A percentile compares a stretch with the other conserved stretches of the same genome.
Conservation (phyloP, 495 filamentous ascomycete species). For the Cercophora samala region DNA sequence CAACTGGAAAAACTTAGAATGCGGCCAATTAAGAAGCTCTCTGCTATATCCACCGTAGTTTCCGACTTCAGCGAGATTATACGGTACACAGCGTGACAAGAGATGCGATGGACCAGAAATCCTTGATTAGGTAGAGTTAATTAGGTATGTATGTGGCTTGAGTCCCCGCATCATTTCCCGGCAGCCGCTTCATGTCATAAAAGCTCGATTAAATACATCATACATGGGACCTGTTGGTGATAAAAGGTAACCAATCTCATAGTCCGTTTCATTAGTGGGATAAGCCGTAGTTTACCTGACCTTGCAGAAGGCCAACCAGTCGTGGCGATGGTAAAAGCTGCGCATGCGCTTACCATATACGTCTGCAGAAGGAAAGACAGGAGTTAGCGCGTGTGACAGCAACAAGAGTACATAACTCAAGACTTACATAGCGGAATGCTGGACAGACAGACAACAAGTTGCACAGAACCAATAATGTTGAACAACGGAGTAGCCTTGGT, state of each 20-base stretch:
- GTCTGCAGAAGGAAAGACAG: slow-evolving; percentile 46
- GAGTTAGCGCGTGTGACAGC: slow-evolving; percentile 1
- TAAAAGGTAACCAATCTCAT: neutral
- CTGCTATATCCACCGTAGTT: too few relatives aligned
- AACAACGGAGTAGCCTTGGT: slow-evolving; percentile 58
- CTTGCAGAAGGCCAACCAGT: slow-evolving; percentile 59
- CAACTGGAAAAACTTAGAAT: too few relatives aligned
- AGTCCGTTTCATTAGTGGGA: neutral
- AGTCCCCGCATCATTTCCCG: too few relatives aligned
- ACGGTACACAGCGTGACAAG: too few relatives aligned
- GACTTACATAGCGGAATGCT: slow-evolving; percentile 71
- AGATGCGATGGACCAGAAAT: too few relatives aligned
- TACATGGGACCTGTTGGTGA: neutral
- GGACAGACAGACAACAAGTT: slow-evolving; percentile 68
- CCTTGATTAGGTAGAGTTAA: too few relatives aligned
- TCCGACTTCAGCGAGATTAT: too few relatives aligned
- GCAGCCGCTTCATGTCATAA: neutral
- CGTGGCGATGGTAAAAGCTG: slow-evolving; percentile 64
- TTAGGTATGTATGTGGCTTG: too few relatives aligned
- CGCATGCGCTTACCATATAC: slow-evolving; percentile 77
- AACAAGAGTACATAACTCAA: neutral
- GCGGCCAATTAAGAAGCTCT: too few relatives aligned
- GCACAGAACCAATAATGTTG: slow-evolving; percentile 67
- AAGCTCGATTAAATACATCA: neutral
- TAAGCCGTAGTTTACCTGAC: slow-evolving; percentile 20